phyloP scores from a whole-genome alignment of 2,329 filamentous ascomycete genomes.

The Cercospora sesami region DNA sequence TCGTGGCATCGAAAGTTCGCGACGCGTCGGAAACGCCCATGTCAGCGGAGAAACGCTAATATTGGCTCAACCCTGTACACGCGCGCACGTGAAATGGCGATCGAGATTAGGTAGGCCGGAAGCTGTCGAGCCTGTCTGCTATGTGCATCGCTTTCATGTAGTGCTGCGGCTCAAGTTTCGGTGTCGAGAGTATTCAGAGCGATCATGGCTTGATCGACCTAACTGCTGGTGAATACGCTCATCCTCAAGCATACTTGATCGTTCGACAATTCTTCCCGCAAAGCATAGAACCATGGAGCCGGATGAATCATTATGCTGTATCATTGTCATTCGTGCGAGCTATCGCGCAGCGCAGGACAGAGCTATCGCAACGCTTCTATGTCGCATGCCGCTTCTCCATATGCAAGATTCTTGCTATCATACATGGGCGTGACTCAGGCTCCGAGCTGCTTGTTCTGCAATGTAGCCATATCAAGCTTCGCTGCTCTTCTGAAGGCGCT shows the following conservation, averaged over 20 bases:
- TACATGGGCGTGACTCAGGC: constrained; percentile 19
- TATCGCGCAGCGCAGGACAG: constrained; percentile 11
- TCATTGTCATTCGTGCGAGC: constrained; percentile 25
- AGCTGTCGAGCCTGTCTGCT: not conserved
- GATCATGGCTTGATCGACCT: not conserved
- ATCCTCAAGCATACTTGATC: not conserved
- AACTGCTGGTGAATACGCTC: not conserved
- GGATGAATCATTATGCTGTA: not conserved
- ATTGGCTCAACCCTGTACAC: not conserved
- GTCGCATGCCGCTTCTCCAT: constrained; percentile 10
- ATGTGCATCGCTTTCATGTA: not conserved
- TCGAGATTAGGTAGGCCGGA: not conserved
- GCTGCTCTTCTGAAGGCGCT: not conserved
- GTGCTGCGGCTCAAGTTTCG: not conserved
- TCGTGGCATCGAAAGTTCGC: not conserved
- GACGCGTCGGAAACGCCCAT: not conserved
- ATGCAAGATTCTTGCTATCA: constrained; percentile 24
- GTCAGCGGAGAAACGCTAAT: not conserved
- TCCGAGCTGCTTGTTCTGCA: not conserved
- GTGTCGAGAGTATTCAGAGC: not conserved
- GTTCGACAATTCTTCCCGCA: not conserved
- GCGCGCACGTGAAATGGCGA: not conserved
- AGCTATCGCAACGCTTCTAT: not conserved
- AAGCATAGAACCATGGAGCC: not conserved
- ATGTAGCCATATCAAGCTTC: not conserved